Conservation (phyloP, 2,329 filamentous ascomycete genomes). For the Nothophoma quercina region DNA sequence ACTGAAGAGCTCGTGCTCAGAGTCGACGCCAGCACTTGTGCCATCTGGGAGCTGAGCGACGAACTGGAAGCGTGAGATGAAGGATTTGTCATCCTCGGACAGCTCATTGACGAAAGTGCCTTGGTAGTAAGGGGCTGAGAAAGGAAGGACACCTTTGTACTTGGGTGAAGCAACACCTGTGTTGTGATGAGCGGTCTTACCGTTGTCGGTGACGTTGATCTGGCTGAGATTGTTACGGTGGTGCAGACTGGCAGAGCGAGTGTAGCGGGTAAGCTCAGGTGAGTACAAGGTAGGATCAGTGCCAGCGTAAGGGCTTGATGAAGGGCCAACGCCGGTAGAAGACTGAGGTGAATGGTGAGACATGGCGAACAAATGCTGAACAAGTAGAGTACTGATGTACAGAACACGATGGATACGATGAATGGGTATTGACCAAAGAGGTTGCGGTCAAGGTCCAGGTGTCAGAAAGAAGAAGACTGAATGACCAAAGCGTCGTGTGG, state of each 20-base stretch:
- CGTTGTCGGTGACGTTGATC: conserved; percentile 19
- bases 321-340: conserved; percentile 27
- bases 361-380: conserved; percentile 33
- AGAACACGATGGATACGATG: conserved; percentile 29
- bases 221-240: conserved; percentile 21
- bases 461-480: conserved; percentile 24
- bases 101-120: conserved; percentile 39
- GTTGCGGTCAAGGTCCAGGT: conserved; percentile 27
- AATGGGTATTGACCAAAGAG: conserved; percentile 19
- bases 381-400: conserved; percentile 27
- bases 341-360: conserved; percentile 37
- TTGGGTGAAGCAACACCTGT: conserved; percentile 13
- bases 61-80: conserved; percentile 37
- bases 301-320: conserved; percentile 37
- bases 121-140: conserved; percentile 19
- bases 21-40: conserved; percentile 30
- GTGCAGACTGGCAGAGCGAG: conserved; percentile 6
- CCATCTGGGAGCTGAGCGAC: conserved; percentile 31
- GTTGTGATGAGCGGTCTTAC: conserved; percentile 15
- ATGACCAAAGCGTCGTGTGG: conserved; percentile 13
- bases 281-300: conserved; percentile 42
- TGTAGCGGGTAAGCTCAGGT: conserved; percentile 32
- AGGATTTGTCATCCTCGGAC: conserved; percentile 24
- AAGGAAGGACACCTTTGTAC: conserved; percentile 23
- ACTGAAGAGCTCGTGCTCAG: conserved; percentile 32